Conservation (phyloP, 306 rosid genomes). For the Cucurbita pepo region DNA sequence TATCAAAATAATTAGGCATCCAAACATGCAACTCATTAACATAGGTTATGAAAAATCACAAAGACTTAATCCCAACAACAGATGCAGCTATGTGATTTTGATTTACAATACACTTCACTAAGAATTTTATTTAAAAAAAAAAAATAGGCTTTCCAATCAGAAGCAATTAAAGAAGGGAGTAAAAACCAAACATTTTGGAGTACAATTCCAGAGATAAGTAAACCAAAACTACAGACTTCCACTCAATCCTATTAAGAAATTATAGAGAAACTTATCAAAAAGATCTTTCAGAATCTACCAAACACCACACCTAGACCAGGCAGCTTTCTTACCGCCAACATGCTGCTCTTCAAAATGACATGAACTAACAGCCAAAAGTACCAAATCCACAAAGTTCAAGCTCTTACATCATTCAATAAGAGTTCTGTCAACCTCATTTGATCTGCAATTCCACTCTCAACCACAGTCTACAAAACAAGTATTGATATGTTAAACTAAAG, state of each 20-base stretch:
- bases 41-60: background rate
- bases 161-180: background rate
- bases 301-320: background rate
- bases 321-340: background rate
- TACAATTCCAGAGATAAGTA: background rate
- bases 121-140: background rate
- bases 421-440: slow-evolving; percentile 68
- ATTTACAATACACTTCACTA: background rate
- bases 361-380: slow-evolving; percentile 4
- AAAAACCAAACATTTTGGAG: background rate
- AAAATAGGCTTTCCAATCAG: background rate
- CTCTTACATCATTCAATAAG: slow-evolving; percentile 75
- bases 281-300: background rate
- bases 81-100: background rate
- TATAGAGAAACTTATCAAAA: background rate
- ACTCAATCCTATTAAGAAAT: background rate
- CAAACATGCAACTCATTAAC: too few relatives aligned
- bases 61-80: background rate
- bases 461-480: slow-evolving; percentile 53
- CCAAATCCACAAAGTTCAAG: slow-evolving; percentile 5
- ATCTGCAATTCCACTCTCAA: slow-evolving; percentile 75
- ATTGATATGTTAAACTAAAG: slow-evolving; percentile 4
- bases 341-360: background rate
- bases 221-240: background rate
- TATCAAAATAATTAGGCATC: background rate